Evolutionary conservation across 139 green algal genomes (phyloP), one percentile per base, ranked within the genome.

Genomic region (Tetraselmis striata): DNA sequence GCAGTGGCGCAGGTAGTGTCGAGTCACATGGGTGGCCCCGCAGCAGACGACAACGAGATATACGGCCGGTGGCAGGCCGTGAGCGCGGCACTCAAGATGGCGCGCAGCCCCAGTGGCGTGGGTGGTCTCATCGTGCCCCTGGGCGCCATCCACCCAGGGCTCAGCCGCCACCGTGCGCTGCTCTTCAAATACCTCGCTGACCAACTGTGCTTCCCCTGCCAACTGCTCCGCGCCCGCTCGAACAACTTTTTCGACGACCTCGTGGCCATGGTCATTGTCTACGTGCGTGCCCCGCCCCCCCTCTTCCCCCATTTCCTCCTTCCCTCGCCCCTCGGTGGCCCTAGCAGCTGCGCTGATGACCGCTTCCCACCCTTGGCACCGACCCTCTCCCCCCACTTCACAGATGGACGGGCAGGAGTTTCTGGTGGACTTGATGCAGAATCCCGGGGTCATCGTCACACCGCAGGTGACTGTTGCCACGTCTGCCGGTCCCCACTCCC

Each of bases 171-270:
- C 84, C 83, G 95, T 11, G 92, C 92, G 27, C 86, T 97, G 82
- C 88, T 97, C 32, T 98, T 95, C 89, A 98, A 98, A 86, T 78
- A 87, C n/a, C 85, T 98, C 2, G 91, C 90, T 0, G 93, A 95
- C 78, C 84, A 85, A 11, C 81, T 92, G 29, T 84, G 89, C 26
- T 45, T 96, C 78, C 83, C 75, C 0, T 94, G 92, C 86, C 83
- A 83, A 26, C 30, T 97, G 24, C 76, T 93, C 23, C 87, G 87
- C 23, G 91, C 92, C 23, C 27, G 76, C 30, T 79, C 80, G 1
- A 77, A 77, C 29, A 67, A 77, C 32, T 84, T 82, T 85, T 78
- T 0, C 75, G 24, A 22, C 27, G 23, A 80, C 32, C 28, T 84
- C 30, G 77, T 32, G 23, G 80, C 18, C 30, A 31, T 76, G 18